Percentiles rank a stretch among this genome's conserved stretches.
Conservation (phyloP, 1,284 basidiomycete genomes). For the Lentinus polychrous region DNA sequence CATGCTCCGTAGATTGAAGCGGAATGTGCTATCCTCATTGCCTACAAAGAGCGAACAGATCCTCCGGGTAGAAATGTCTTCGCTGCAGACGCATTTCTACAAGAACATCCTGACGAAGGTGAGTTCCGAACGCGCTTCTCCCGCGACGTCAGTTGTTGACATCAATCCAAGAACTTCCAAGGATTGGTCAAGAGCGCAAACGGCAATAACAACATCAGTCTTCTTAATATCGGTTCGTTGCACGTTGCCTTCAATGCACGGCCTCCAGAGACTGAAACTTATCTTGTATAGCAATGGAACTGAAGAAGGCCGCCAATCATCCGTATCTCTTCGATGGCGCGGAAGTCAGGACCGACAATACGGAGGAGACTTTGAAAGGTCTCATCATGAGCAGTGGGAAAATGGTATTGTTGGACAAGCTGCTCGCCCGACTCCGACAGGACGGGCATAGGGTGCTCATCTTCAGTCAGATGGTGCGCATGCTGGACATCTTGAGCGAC, state of each 20-base stretch:
- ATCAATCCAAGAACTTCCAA: slow-evolving; percentile 71
- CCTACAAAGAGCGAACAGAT: slow-evolving; percentile 99
- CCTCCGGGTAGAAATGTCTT: slow-evolving; percentile 95
- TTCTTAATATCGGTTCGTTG: slow-evolving; percentile 84
- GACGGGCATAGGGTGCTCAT: slow-evolving; percentile 96
- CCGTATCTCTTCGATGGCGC: slow-evolving; percentile 98
- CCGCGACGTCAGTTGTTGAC: background rate
- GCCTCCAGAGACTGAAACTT: slow-evolving; percentile 5
- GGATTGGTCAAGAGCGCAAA: slow-evolving; percentile 85
- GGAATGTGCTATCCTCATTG: slow-evolving; percentile 94
- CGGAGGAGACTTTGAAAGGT: slow-evolving; percentile 89
- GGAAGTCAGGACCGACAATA: slow-evolving; percentile 68
- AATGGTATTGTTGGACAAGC: slow-evolving; percentile 94
- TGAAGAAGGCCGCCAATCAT: slow-evolving; percentile 97
- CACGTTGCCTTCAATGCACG: background rate
- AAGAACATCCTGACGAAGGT: slow-evolving; percentile 98
- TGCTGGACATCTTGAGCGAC: slow-evolving; percentile 98
- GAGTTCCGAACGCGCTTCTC: slow-evolving; percentile 10
- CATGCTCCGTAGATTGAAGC: slow-evolving; percentile 94
- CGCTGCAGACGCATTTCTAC: slow-evolving; percentile 97
- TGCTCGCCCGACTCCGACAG: slow-evolving; percentile 82
- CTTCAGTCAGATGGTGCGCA: slow-evolving; percentile 99
- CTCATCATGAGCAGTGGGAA: slow-evolving; percentile 98
- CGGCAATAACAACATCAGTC: slow-evolving; percentile 81
- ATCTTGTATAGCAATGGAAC: slow-evolving; percentile 70